These are phyloP conservation scores for Ormosia emarginata DNA, from an alignment of 306 rosid genomes.

Conservation along the genomic window DNA sequence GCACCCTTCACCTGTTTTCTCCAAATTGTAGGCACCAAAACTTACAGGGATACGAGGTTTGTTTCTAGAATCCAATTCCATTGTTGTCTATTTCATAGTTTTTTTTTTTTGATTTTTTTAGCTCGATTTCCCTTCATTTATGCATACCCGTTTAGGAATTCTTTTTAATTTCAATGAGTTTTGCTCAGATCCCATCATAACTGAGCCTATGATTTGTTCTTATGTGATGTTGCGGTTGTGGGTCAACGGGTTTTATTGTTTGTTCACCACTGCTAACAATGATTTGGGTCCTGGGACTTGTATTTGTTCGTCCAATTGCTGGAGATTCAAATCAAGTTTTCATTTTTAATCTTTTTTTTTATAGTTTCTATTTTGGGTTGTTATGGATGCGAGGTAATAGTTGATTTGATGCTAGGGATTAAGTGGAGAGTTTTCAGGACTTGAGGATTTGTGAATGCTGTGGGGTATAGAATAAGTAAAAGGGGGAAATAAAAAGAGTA, in stretches of 20 bases:
- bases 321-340: constrained; percentile 19
- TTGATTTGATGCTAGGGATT: not conserved
- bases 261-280: not conserved
- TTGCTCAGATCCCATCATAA: constrained; percentile 21
- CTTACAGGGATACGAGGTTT: constrained; percentile 10
- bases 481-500: not conserved
- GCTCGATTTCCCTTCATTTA: not conserved
- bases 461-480: not conserved
- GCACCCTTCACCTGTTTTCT: not conserved
- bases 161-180: not conserved
- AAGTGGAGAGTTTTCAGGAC: not conserved
- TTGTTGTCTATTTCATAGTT: not conserved
- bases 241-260: not conserved
- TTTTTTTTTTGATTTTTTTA: not conserved
- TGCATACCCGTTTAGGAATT: not conserved
- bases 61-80: not conserved
- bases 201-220: not conserved
- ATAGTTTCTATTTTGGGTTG: constrained; percentile 1
- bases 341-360: not conserved
- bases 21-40: not conserved
- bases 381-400: not conserved
- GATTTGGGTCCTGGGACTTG: not conserved
- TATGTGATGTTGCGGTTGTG: not conserved
- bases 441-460: not conserved
- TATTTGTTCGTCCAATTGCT: not conserved